Base-by-base conservation (phyloP, 176 grass and related monocot species). In the Neostapfia colusana region DNA sequence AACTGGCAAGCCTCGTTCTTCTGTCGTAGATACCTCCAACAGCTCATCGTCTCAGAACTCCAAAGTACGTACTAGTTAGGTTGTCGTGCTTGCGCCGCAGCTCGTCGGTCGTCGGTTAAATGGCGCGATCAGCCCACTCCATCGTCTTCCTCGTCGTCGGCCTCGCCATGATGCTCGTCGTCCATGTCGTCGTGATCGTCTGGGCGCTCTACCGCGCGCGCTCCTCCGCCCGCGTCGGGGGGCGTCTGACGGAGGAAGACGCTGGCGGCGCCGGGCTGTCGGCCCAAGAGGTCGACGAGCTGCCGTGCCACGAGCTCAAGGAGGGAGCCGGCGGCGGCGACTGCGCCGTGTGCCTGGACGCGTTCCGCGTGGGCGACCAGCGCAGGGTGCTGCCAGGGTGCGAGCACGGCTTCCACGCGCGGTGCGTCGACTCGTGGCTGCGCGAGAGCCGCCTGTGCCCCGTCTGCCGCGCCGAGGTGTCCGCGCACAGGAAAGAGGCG, bases 351-450 rank as follows among this genome's bases (percentile, higher is more conserved):
- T 91, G 89, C 16, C 26, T 91, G 15, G 85, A 85, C 51, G 41
- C 5, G 48, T 83, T 88, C 51, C 70, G 67, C 40, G 8, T 44
- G 0, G 79, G 85, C 4, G 82, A 83, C 8, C 66, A 36, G 54
- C 75, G 85, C 76, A 50, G 79, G 24, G 50, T 73, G 25, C 60
- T 94, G 44, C 88, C 91, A 18, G 11, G 54, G 15, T 94, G 92
- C 63, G 53, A 53, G 15, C 85, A 94, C 45, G 58, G 62, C 38
- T 94, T 94, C 79, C 92, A 94, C 40, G 76, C 80, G 41, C 21
- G 54, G 55, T 94, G 92, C 28, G 72, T 91, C 2, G 88, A 86
- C 72, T 64, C 82, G 46, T 91, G 92, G 92, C 39, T 89, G 67
- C 71, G 75, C 51, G 86, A 67, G 66, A 78, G 71, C 36, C 45